Base-by-base conservation (phyloP, 2,329 filamentous ascomycete species). In the Diaporthe citriasiana region DNA sequence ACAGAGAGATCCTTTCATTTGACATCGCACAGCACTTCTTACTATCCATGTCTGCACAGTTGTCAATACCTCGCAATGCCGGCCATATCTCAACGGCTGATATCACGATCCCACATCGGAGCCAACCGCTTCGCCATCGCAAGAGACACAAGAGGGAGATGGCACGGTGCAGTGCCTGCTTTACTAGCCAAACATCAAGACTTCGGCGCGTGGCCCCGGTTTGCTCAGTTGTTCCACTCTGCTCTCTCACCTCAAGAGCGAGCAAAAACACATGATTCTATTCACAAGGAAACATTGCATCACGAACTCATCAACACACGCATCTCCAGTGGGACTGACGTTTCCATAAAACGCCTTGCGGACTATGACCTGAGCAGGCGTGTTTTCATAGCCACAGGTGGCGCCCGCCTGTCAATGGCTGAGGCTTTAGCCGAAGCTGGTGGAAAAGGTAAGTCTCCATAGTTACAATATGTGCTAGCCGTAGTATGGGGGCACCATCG, bases 351-450 rank as follows among this genome's bases (percentile, higher is more conserved):
- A 72, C 77, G 79, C n/a, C 80, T 93, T 68, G 89, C 91, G 8
- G 93, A 95, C 80, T 95, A 95, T 83, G 90, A 89, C 76, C 85
- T 95, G 47, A 85, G 85, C n/a, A 89, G 90, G 74, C 92, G 91
- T 78, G 88, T 93, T 1, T 89, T 94, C 60, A 81, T 93, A 40
- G 91, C 95, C 4, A 93, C 93, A 1, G 93, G 93, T 25, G 93
- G 89, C 71, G 93, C 90, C 3, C 88, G 93, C n/a, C 83, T 96
- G 27, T 90, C 92, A 8, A 89, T 95, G 78, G 90, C 93, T 1
- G 93, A 95, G 78, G 93, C 91, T 1, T 83, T 95, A 19, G 85
- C 94, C 17, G 93, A 95, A 82, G 93, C 93, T 33, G 93, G 94
- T 27, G 94, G 93, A 33, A 93, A 85, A 76, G 89, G 89, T 90